Evolutionary conservation across 192 early-diverging fungal species (phyloP).

Genomic region (Haplosporangium gracile): DNA sequence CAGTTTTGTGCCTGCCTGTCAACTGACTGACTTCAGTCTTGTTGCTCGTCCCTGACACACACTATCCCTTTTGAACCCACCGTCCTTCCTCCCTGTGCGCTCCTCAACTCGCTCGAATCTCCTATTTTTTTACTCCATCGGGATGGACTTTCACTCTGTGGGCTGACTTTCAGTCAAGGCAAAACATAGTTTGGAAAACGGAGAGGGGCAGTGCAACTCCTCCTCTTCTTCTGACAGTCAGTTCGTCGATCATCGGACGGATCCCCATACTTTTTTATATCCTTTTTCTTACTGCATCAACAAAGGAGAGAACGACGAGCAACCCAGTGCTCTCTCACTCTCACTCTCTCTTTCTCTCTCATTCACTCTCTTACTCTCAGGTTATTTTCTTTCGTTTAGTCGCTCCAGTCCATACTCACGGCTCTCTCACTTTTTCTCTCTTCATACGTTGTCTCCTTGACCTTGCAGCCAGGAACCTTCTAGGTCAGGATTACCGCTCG

Average conservation of each 20-base stretch:
- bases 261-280: no score
- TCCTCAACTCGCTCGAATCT: not conserved
- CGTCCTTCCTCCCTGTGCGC: not conserved
- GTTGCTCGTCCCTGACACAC: not conserved
- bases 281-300: not conserved
- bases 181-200: not conserved
- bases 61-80: not conserved
- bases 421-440: not conserved
- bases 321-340: slow-evolving; percentile 1
- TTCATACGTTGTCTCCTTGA: not conserved
- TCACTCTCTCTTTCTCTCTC: not conserved
- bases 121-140: not conserved
- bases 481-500: not conserved
- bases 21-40: not conserved
- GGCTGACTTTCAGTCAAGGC: not conserved
- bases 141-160: not conserved
- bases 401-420: not conserved
- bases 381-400: not conserved
- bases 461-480: not conserved
- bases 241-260: not conserved
- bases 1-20: not conserved
- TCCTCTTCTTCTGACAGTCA: not conserved
- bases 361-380: slow-evolving; percentile 3
- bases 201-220: not conserved
- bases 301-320: not conserved